Evolutionary conservation across 148 eudicot genomes (phyloP).

Genomic region (Hydrangea macrophylla): DNA sequence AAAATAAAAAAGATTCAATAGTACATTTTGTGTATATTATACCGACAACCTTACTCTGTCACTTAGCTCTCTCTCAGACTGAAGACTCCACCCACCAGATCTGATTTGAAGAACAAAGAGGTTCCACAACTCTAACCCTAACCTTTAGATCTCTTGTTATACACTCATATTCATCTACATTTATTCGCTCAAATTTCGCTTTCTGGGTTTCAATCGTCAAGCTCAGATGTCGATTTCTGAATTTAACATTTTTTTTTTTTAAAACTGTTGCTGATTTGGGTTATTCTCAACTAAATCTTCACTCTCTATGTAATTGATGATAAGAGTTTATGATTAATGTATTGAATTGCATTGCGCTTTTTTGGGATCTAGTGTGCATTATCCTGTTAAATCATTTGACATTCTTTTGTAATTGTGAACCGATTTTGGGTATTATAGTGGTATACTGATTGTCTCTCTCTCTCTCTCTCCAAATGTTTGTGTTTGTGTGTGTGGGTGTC

Average conservation of each 20-base stretch:
- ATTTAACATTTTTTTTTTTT: neutral
- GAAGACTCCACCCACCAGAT: neutral
- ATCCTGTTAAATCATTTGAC: neutral
- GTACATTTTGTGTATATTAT: too few species aligned
- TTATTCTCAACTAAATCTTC: neutral
- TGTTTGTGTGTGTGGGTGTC: too few species aligned
- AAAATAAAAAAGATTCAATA: too few species aligned
- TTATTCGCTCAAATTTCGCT: neutral
- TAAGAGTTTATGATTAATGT: neutral
- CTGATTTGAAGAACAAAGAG: conserved; percentile 10
- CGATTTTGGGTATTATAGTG: too few species aligned
- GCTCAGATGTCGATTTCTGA: neutral
- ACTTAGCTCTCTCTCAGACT: neutral
- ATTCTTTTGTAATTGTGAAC: neutral
- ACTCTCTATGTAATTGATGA: neutral
- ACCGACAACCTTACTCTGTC: neutral
- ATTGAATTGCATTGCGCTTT: neutral
- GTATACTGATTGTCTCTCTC: neutral
- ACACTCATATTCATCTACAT: neutral
- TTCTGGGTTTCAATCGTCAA: conserved; percentile 1
- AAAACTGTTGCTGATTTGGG: neutral
- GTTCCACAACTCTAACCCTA: neutral
- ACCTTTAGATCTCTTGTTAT: neutral
- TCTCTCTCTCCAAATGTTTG: neutral
- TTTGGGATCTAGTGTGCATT: neutral